Percentiles rank a stretch among this genome's conserved stretches.
Conservation (phyloP, 2,329 filamentous ascomycete genomes). For the Aureobasidium mangrovei region DNA sequence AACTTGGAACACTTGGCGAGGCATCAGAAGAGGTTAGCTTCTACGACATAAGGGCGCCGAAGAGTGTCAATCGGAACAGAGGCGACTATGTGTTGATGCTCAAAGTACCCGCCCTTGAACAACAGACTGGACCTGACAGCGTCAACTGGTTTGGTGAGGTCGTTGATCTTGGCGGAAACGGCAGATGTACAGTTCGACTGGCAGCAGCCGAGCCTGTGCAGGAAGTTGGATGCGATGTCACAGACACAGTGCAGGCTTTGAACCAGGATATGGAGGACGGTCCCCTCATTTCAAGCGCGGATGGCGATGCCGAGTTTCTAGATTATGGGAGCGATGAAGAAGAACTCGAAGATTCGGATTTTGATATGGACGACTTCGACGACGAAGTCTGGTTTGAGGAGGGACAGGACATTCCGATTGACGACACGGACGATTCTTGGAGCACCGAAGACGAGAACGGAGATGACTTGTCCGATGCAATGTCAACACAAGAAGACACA, state of each 20-base stretch:
- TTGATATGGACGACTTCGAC: not conserved
- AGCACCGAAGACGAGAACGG: conserved; percentile 15
- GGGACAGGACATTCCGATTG: conserved; percentile 8
- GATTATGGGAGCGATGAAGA: not conserved
- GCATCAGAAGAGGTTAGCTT: conserved; percentile 45
- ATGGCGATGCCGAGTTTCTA: not conserved
- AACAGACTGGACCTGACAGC: conserved; percentile 8
- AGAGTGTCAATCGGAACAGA: conserved; percentile 39
- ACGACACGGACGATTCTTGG: conserved; percentile 15
- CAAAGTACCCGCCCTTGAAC: not conserved
- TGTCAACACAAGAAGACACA: not conserved
- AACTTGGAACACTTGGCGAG: conserved; percentile 35
- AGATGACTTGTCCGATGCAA: not conserved
- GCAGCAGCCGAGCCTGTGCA: conserved; percentile 40
- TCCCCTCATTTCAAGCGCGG: not conserved
- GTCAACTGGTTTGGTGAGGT: conserved; percentile 50
- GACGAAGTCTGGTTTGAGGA: conserved; percentile 10
- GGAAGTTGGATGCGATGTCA: conserved; percentile 33
- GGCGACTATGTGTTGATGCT: conserved; percentile 48
- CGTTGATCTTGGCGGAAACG: conserved; percentile 45
- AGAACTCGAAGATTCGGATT: not conserved
- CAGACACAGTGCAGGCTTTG: conserved; percentile 5
- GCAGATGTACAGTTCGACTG: conserved; percentile 45
- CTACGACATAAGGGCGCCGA: conserved; percentile 47
- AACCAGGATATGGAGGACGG: not conserved